A percentile compares a stretch with the other conserved stretches of the same genome.
These are phyloP conservation scores for Cubamyces sp. DNA, from an alignment of 768 basidiomycete species.

Conservation along the genomic window DNA sequence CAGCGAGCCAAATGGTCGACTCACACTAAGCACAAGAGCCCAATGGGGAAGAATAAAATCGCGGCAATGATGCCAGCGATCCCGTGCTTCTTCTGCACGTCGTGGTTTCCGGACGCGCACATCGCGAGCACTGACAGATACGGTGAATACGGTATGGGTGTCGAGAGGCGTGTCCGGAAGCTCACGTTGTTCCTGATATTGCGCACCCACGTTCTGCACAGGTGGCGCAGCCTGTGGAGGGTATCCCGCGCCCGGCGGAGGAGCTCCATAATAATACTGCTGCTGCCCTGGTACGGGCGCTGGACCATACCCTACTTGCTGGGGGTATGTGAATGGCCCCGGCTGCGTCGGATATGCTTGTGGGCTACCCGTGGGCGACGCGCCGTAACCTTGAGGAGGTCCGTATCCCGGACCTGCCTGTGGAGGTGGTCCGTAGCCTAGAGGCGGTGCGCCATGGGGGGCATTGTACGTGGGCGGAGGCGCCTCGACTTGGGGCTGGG, in stretches of 20 bases:
- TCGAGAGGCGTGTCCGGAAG: neutral
- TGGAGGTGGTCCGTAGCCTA: neutral
- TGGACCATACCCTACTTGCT: neutral
- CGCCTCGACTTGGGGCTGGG: neutral
- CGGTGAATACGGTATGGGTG: neutral
- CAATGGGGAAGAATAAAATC: constrained; percentile 31
- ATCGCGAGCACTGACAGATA: constrained; percentile 25
- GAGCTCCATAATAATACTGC: neutral
- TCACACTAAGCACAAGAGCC: constrained; percentile 31
- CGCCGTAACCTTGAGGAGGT: neutral
- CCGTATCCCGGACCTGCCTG: neutral
- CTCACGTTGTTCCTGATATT: constrained; percentile 31
- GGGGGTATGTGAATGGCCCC: neutral
- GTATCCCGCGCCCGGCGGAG: neutral
- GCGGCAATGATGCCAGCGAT: constrained; percentile 29
- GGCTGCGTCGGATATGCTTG: neutral
- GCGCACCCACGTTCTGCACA: constrained; percentile 11
- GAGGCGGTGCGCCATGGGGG: neutral
- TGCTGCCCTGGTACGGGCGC: neutral
- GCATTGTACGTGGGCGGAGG: constrained; percentile 12
- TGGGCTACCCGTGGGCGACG: neutral
- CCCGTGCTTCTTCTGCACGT: constrained; percentile 27
- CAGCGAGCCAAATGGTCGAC: constrained; percentile 8
- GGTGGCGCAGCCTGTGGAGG: constrained; percentile 1
- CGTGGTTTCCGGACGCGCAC: constrained; percentile 29